These are phyloP conservation scores for Botrytis medusae DNA, from an alignment of 2,329 filamentous ascomycete genomes.

Conservation along the genomic window DNA sequence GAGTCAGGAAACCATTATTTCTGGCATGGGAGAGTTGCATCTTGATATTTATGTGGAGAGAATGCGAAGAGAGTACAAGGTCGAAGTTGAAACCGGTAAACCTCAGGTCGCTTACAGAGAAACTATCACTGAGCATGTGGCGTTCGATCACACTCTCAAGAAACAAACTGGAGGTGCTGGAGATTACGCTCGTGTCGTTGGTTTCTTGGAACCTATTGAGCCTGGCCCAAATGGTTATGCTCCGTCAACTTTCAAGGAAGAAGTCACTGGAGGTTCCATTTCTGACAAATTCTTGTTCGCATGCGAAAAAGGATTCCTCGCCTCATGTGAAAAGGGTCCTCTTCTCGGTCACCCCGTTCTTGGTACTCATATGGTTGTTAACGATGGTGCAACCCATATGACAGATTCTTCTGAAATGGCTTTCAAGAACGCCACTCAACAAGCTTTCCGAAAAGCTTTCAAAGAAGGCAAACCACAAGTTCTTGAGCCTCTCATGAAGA, in stretches of 20 bases:
- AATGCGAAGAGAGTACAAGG: constrained; percentile 93
- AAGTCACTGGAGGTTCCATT: constrained; percentile 86
- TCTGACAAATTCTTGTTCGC: constrained; percentile 94
- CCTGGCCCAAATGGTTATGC: constrained; percentile 48
- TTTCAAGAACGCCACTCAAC: constrained; percentile 91
- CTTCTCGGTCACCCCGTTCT: constrained; percentile 92
- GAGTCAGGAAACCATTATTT: constrained; percentile 95
- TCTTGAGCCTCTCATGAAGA: constrained; percentile 97
- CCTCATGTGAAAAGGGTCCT: constrained; percentile 80
- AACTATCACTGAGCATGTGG: constrained; percentile 75
- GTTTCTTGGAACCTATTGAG: constrained; percentile 82
- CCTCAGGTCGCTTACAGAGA: constrained; percentile 97
- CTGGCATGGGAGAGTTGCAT: constrained; percentile 96
- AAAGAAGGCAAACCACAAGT: constrained; percentile 76
- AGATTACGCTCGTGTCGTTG: constrained; percentile 90
- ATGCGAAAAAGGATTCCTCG: constrained; percentile 91
- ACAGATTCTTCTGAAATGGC: constrained; percentile 97
- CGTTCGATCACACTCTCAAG: constrained; percentile 92
- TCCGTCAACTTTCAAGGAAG: constrained; percentile 80
- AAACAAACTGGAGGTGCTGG: constrained; percentile 95
- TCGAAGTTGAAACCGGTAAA: constrained; percentile 92
- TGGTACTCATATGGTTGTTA: constrained; percentile 85
- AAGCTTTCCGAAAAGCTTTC: constrained; percentile 96
- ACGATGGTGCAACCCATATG: constrained; percentile 94
- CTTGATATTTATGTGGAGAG: constrained; percentile 97